A percentile compares a stretch with the other conserved stretches of the same genome.
Conservation (phyloP, 768 basidiomycete species). For the Trametes cubensis region DNA sequence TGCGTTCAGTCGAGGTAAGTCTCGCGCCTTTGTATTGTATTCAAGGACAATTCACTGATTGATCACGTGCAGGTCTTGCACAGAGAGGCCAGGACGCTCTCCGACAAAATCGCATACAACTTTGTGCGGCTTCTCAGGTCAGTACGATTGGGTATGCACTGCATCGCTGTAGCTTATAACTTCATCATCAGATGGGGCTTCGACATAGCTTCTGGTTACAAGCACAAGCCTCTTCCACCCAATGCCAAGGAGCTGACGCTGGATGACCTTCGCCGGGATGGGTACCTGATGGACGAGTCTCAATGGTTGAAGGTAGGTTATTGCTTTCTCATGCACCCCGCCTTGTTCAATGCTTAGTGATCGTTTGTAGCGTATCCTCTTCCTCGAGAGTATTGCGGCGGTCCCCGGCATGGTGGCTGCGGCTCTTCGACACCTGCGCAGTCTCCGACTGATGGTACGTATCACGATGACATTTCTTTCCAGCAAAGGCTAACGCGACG, state of each 20-base stretch:
- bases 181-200: conserved; percentile 58
- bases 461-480: not conserved
- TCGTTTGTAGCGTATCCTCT: conserved; percentile 52
- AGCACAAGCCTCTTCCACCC: conserved; percentile 66
- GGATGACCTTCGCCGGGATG: conserved; percentile 71
- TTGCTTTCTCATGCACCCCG: no score
- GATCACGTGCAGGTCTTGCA: conserved; percentile 61
- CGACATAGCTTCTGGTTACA: conserved; percentile 86
- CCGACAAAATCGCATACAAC: conserved; percentile 72
- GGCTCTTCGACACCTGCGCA: conserved; percentile 83
- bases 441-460: conserved; percentile 82
- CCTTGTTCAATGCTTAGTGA: no score
- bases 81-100: conserved; percentile 59
- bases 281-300: conserved; percentile 71
- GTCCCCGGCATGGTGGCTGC: conserved; percentile 97
- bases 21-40: not conserved
- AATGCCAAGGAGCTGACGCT: conserved; percentile 61
- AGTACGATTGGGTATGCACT: conserved; percentile 26
- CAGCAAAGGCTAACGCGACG: conserved; percentile 6
- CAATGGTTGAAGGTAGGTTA: conserved; percentile 73
- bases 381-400: conserved; percentile 89
- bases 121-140: conserved; percentile 60
- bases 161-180: not conserved
- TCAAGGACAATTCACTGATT: not conserved
- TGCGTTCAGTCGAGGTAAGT: conserved; percentile 70